Evolutionary conservation across 495 filamentous ascomycete species (phyloP), one percentile per base, ranked within the genome.

Genomic region (Cercophora sp.): DNA sequence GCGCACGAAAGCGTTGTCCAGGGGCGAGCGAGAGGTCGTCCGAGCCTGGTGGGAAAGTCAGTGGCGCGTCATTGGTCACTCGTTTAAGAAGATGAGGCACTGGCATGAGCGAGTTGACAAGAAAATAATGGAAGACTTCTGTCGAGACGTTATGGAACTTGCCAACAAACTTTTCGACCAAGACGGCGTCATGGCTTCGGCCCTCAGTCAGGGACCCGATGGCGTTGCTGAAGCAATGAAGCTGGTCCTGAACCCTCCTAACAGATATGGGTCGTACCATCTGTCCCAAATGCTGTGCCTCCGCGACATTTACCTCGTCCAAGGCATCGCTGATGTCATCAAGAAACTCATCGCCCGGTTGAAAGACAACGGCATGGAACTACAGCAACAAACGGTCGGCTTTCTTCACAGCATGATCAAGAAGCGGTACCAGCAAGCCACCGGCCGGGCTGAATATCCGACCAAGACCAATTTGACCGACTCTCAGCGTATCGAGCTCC

Each of bases 101-200:
- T 98, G 93, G 92, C 83, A 84, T 45, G 69, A 79, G 19, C 78
- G 80, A 8, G 68, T 78, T 51, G 84, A 91, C 23, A 89, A 88
- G 66, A 69, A 76, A 13, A 71, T 77, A 20, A 87, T 98, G 88
- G 81, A 86, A 62, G 87, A 97, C 43, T 96, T 97, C 57, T 93
- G 88, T 60, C 82, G 93, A 55, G 89, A 96, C 59, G 85, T 86
- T 23, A 97, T 97, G 76, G 87, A 96, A 56, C 87, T 96, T 59
- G 91, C 91, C 2, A 87, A 96, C 60, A 78, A 79, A 18, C 75
- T 96, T 3, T 88, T 97, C 59, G 83, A 86, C 46, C 83, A 94
- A 56, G 91, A 90, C 70, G 82, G 79, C 45, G 78, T 95, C 32
- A 79, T 96, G 60, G 78, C 86, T 0, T 83, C 81, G 47, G 86